Conservation (phyloP, 768 basidiomycete genomes). For the Multifurca ochricompacta region DNA sequence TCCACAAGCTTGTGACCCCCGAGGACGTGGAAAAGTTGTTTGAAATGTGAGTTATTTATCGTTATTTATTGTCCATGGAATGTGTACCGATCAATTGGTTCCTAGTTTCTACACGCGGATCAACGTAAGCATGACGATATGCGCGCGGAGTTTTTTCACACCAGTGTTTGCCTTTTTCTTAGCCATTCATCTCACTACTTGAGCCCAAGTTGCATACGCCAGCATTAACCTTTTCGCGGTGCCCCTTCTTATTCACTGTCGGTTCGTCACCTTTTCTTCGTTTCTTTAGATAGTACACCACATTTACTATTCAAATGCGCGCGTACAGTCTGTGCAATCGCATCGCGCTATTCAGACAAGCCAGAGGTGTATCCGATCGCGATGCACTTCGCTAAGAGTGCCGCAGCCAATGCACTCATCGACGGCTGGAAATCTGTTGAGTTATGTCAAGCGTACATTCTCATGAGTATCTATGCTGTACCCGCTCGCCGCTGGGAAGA, state of each 20-base stretch:
- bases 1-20: constrained; percentile 70
- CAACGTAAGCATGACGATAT: constrained; percentile 37
- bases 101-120: constrained; percentile 61
- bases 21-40: constrained; percentile 80
- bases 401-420: constrained; percentile 71
- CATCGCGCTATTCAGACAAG: constrained; percentile 72
- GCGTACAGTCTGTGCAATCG: constrained; percentile 69
- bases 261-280: constrained; percentile 41
- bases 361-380: constrained; percentile 60
- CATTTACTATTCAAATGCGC: neutral
- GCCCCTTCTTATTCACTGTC: constrained; percentile 88
- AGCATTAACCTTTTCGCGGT: constrained; percentile 69
- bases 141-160: constrained; percentile 25
- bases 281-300: neutral
- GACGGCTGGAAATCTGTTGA: constrained; percentile 77
- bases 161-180: constrained; percentile 64
- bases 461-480: constrained; percentile 68
- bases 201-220: constrained; percentile 83
- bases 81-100: neutral
- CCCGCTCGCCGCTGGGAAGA: constrained; percentile 81
- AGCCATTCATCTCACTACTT: constrained; percentile 67
- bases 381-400: constrained; percentile 70
- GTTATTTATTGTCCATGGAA: neutral
- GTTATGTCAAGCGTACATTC: constrained; percentile 74
- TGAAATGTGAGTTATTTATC: constrained; percentile 56